Base-by-base conservation (phyloP, 139 green algal genomes). In the Zygnema circumcarinatum region DNA sequence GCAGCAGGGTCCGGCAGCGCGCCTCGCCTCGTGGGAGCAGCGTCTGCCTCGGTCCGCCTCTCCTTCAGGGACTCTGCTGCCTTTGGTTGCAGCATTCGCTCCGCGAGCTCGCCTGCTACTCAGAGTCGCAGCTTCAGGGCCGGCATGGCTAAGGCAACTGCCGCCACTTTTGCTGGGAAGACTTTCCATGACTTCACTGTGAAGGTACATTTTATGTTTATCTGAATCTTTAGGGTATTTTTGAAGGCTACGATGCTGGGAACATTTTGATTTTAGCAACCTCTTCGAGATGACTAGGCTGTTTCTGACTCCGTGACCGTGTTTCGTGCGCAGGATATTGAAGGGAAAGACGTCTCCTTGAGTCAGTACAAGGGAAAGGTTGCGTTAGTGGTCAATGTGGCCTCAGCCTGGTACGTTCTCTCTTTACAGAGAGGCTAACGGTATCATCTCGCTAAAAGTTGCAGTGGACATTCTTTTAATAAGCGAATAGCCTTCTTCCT, bases 311-410 rank as follows among this genome's bases (percentile, higher is more conserved):
- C n/a, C n/a, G n/a, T n/a, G n/a, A n/a, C n/a, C n/a, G n/a, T n/a
- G n/a, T n/a, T n/a, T n/a, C n/a, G n/a, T 29, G 21, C 31, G 52
- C 84, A 93, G 76, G 86, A 90, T 52, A 93, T 93, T 74, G 80
- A 90, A 29, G 90, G 90, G 36, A 90, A 85, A 11, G 72, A 76
- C 22, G 67, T 93, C 2, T 69, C 78, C 11, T 32, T 93, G 40
- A 35, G 29, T 0, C 36, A 89, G 20, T 93, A 91, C 88, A 89
- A 91, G 83, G 88, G 90, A 36, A 93, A 88, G 76, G 89, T 92
- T 31, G 67, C 32, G n/a, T 74, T 92, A n/a, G 54, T 91, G 11
- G 89, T 92, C 53, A 92, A 92, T 83, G 89, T 92, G 16, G 89
- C 89, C 32, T 89, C 76, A 25, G 21, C 25, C 7, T 92, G 89